Evolutionary conservation across 2,329 filamentous ascomycete genomes (phyloP).

Genomic region (Zalaria obscura): DNA sequence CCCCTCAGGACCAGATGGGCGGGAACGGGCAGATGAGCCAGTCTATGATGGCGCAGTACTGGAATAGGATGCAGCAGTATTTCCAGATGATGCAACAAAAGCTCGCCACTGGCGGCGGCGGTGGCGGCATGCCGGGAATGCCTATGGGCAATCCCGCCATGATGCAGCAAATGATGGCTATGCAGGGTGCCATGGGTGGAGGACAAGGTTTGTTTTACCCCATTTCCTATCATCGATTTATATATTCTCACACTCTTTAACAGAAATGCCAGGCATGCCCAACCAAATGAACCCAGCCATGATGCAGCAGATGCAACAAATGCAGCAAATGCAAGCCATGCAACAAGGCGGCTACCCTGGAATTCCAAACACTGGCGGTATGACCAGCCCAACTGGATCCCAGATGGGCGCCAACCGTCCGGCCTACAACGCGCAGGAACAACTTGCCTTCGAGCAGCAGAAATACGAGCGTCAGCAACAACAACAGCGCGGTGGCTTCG

Average conservation of each 20-base stretch:
- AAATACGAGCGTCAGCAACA: slow-evolving; percentile 61
- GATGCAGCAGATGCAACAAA: slow-evolving; percentile 61
- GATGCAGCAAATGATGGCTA: slow-evolving; percentile 26
- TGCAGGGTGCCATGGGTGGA: slow-evolving; percentile 18
- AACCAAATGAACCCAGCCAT: slow-evolving; percentile 53
- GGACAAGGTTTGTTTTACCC: background rate
- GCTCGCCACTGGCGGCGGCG: slow-evolving; percentile 24
- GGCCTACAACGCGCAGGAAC: slow-evolving; percentile 55
- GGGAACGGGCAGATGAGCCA: slow-evolving; percentile 53
- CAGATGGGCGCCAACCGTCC: slow-evolving; percentile 21
- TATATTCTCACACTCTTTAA: too few relatives aligned
- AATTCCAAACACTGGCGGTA: slow-evolving; percentile 15
- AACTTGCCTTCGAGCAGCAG: slow-evolving; percentile 62
- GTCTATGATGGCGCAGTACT: slow-evolving; percentile 96
- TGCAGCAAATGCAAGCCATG: slow-evolving; percentile 43
- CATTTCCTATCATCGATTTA: too few relatives aligned
- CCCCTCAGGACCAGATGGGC: slow-evolving; percentile 19
- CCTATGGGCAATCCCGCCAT: slow-evolving; percentile 36
- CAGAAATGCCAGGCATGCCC: too few relatives aligned
- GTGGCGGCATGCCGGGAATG: slow-evolving; percentile 37
- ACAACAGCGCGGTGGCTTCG: slow-evolving; percentile 32
- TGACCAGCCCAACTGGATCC: slow-evolving; percentile 2
- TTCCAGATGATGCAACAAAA: slow-evolving; percentile 91
- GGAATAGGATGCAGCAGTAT: slow-evolving; percentile 96
- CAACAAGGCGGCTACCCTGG: slow-evolving; percentile 15